Evolutionary conservation across 139 green algal genomes (phyloP), one percentile per base, ranked within the genome.

Genomic region (Chlorella vulgaris): DNA sequence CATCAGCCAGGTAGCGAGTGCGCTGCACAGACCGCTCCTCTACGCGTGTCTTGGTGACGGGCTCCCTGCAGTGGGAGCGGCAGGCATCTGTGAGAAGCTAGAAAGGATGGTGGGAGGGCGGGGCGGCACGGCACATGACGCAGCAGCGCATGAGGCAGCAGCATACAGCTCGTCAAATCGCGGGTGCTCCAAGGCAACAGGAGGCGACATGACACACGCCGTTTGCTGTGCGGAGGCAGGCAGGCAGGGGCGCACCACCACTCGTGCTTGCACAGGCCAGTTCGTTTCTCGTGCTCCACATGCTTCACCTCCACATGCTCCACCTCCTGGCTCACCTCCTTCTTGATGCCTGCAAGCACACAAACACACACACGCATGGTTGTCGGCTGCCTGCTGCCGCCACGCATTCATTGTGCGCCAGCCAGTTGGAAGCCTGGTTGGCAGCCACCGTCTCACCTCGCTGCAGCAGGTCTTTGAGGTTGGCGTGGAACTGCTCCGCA

Each of bases 381-480:
- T 58, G 47, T 7, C 24, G 29, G 35, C 6, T 10, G 67, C 67
- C 33, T 26, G 38, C 40, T 33, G 40, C 69, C 38, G 69, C 3
- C 28, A 4, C 39, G 7, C 62, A 28, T 7, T 31, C 58, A 22
- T 29, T 69, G 62, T 28, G n/a, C 62, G 21, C 36, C 38, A 10
- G 10, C 15, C 36, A 51, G 18, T 36, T 40, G 19, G 1, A 26
- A 26, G 42, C 8, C 69, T 15, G 7, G 7, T 7, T 40, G n/a
- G 10, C 28, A 2, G 28, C n/a, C 2, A 29, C n/a, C 3, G 39
- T 35, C 69, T 28, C 67, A 89, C 90, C 91, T 55, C 67, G 74
- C 13, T 81, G 63, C 39, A 96, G 90, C 21, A 96, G 88, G 55
- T 86, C 67, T 36, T 88, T 74, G 68, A 96, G 86, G 85, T 91